A percentile compares a stretch with the other conserved stretches of the same genome.
These are phyloP conservation scores for Eucalyptus virginea DNA, from an alignment of 345 rosid species.

Conservation along the genomic window DNA sequence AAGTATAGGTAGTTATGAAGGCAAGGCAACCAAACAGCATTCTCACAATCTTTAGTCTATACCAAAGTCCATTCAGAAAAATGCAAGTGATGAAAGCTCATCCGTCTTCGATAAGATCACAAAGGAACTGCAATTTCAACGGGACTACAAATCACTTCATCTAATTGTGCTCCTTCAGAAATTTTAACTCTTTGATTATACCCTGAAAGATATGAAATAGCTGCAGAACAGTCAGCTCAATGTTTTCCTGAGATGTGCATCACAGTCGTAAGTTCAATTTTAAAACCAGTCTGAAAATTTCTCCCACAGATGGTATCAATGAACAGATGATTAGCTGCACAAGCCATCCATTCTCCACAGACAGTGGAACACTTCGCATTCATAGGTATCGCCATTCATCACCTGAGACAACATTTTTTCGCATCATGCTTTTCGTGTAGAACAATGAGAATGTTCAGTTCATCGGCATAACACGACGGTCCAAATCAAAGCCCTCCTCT, in stretches of 20 bases:
- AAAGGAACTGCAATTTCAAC: not conserved
- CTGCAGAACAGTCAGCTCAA: not conserved
- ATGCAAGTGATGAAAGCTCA: not conserved
- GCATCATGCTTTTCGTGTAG: not conserved
- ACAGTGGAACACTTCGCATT: accelerated
- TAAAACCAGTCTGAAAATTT: not conserved
- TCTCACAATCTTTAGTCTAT: not conserved
- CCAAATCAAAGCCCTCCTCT: not conserved
- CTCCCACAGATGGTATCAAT: not conserved
- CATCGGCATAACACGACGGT: not conserved
- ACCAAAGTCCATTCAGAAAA: not conserved
- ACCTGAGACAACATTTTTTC: not conserved
- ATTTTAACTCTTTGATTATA: not conserved
- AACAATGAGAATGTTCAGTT: not conserved
- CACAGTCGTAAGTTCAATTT: not conserved
- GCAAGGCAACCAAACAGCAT: not conserved
- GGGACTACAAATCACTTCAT: not conserved
- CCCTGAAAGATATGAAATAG: not conserved
- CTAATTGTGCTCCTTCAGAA: not conserved
- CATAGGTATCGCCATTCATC: not conserved
- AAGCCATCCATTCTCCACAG: not conserved
- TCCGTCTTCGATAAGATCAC: not conserved
- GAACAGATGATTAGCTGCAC: not conserved
- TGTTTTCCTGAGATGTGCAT: not conserved
- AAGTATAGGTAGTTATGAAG: not conserved